Evolutionary conservation across 805 yeast species (phyloP).

Genomic region (Starmerella floris): DNA sequence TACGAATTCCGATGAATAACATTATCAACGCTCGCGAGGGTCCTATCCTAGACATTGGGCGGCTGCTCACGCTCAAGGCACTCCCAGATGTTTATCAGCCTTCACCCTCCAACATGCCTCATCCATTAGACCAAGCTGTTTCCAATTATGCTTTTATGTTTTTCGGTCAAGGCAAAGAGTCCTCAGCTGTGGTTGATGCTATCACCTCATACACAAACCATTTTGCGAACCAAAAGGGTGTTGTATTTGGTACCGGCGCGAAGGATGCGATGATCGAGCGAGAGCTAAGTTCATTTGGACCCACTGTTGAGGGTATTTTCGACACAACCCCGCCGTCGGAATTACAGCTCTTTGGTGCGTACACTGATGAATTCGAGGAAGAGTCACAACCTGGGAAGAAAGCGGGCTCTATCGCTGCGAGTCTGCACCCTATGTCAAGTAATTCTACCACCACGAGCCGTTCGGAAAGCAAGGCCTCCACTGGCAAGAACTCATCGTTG

Average conservation of each 20-base stretch:
- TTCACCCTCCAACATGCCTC: background rate
- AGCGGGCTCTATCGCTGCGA: too few species aligned
- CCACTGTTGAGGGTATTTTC: constrained; percentile 5
- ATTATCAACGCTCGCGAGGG: constrained; percentile 48
- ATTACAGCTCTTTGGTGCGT: constrained; percentile 1
- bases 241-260: background rate
- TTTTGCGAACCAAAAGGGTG: constrained; percentile 4
- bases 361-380: background rate
- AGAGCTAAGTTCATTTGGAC: constrained; percentile 2
- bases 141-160: constrained; percentile 11
- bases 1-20: constrained; percentile 63
- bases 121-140: background rate
- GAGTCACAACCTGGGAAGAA: too few species aligned
- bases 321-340: constrained; percentile 14
- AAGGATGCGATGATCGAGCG: background rate
- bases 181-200: background rate
- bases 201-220: constrained; percentile 1
- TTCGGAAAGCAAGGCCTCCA: too few species aligned
- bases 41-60: constrained; percentile 41
- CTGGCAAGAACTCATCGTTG: too few species aligned
- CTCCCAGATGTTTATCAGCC: background rate
- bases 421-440: too few species aligned
- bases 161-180: constrained; percentile 8
- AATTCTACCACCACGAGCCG: too few species aligned
- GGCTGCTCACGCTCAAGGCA: constrained; percentile 27